Evolutionary conservation across 495 filamentous ascomycete genomes (phyloP).

Genomic region (Lindgomyces ingoldianus): DNA sequence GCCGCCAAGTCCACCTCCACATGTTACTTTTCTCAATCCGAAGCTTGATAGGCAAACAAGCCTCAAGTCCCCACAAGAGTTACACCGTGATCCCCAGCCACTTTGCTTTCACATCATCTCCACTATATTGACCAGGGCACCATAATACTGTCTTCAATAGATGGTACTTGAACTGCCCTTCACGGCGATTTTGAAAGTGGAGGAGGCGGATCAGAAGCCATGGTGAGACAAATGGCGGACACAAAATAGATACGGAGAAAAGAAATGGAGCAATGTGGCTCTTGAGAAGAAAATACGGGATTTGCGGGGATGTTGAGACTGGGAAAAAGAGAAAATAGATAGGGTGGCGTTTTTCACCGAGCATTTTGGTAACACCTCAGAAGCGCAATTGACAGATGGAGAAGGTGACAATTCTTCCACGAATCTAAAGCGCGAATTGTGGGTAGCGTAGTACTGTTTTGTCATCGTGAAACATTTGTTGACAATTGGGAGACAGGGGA

Average conservation of each 20-base stretch:
- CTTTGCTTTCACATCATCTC: not conserved
- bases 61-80: not conserved
- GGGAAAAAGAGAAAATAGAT: not conserved
- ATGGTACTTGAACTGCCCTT: not conserved
- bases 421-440: too few relatives aligned
- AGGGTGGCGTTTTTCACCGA: not conserved
- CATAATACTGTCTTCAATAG: not conserved
- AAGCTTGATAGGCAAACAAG: not conserved
- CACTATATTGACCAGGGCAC: not conserved
- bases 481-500: too few relatives aligned
- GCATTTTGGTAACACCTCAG: not conserved
- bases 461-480: too few relatives aligned
- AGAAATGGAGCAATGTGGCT: not conserved
- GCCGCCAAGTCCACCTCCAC: too few relatives aligned
- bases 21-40: not conserved
- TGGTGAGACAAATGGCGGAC: not conserved
- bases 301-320: not conserved
- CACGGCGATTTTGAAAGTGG: not conserved
- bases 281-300: not conserved
- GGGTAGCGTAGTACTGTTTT: too few relatives aligned
- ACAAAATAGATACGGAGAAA: not conserved
- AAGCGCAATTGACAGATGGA: not conserved
- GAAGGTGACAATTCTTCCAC: too few relatives aligned
- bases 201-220: not conserved
- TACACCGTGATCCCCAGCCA: not conserved